These are phyloP conservation scores for Trametes polyzona DNA, from an alignment of 1,284 basidiomycete genomes.

Conservation along the genomic window DNA sequence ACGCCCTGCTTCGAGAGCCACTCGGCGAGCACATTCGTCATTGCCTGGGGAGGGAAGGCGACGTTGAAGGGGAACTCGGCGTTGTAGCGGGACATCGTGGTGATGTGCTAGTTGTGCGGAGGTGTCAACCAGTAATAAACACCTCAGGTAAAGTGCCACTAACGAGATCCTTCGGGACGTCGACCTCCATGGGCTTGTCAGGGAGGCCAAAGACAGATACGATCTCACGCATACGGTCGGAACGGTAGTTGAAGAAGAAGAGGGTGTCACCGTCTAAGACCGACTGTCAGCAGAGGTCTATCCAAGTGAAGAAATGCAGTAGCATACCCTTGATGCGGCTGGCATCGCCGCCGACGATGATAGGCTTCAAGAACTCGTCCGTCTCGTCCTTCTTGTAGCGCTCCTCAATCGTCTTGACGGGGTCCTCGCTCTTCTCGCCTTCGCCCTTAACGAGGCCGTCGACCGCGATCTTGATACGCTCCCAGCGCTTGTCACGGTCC, in stretches of 20 bases:
- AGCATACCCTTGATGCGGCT: slow-evolving; percentile 77
- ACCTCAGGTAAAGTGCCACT: slow-evolving; percentile 18
- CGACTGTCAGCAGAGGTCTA: neutral
- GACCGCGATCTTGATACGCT: slow-evolving; percentile 85
- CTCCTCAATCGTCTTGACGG: slow-evolving; percentile 70
- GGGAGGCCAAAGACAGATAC: slow-evolving; percentile 77
- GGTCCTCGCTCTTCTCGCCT: slow-evolving; percentile 67
- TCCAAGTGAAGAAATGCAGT: neutral
- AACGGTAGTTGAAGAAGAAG: slow-evolving; percentile 95
- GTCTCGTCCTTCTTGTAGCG: slow-evolving; percentile 83
- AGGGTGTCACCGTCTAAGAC: slow-evolving; percentile 69
- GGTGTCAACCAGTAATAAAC: neutral
- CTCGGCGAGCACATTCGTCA: slow-evolving; percentile 92
- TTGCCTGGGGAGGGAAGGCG: slow-evolving; percentile 87
- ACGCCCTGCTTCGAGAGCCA: slow-evolving; percentile 80
- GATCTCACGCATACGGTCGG: slow-evolving; percentile 92
- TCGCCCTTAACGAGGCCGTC: slow-evolving; percentile 80
- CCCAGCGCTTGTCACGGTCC: slow-evolving; percentile 96
- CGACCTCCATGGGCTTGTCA: slow-evolving; percentile 82
- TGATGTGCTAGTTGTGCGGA: slow-evolving; percentile 61
- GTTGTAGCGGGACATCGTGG: slow-evolving; percentile 94
- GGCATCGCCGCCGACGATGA: slow-evolving; percentile 80
- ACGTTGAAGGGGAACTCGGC: slow-evolving; percentile 84
- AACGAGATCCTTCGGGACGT: slow-evolving; percentile 84
- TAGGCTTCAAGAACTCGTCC: slow-evolving; percentile 93